Evolutionary conservation across 75 land plant genomes (phyloP), one percentile per base, ranked within the genome.

Genomic region (Pinus taeda): DNA sequence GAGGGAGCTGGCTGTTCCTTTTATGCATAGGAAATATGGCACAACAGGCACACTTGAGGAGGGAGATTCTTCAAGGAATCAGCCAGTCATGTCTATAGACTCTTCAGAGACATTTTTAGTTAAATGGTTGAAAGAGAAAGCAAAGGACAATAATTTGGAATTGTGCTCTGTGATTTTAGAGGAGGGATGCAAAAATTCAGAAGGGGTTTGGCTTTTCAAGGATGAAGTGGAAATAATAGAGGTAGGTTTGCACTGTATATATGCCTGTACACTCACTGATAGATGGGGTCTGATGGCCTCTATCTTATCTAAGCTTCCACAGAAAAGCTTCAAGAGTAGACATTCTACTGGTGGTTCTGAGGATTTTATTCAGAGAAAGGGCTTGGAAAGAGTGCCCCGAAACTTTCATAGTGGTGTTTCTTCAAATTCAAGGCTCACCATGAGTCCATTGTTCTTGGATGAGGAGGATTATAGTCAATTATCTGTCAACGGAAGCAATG

Each of bases 41-140:
- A 57, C 59, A 60, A n/a, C 49, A 15, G 21, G 22, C 13, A 24
- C 2, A 17, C 20, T 14, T 56, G 36, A 3, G 37, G 57, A 63
- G 36, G 24, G 30, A 55, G 63, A 69, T 57, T 49, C 76, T 59
- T n/a, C 78, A 13, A 61, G 37, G 75, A 37, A 69, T 75, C 80
- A 85, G 57, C 42, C 56, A 57, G 24, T 29, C 29, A 13, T 59
- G 75, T 62, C 78, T 22, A 67, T 3, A 67, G 76, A 72, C 62
- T 24, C 36, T 77, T 26, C 60, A 42, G 86, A 84, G 20, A 83
- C 93, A 37, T 88, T 84, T 83, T 59, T 97, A 55, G 89, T 88
- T n/a, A 86, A 75, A 78, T 97, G 98, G 98, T 57, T 97, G 81
- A 95, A 84, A 81, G 96, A 93, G 58, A 71, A 85, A 60, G 90